Evolutionary conservation across 1,284 basidiomycete species (phyloP).

Genomic region (Pascua sp.): DNA sequence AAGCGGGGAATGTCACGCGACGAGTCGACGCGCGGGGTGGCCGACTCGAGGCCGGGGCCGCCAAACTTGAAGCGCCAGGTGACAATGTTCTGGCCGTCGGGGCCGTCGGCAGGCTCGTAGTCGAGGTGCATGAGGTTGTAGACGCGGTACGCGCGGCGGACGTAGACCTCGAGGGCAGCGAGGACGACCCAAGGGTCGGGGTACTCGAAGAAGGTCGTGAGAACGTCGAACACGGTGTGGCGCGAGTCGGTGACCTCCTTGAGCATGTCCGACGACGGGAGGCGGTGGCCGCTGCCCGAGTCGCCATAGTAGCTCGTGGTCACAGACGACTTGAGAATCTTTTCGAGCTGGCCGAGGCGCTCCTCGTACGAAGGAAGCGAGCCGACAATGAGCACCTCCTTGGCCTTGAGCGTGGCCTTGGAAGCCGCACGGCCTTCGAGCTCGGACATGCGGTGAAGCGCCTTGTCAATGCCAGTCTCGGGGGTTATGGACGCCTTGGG

Average conservation of each 20-base stretch:
- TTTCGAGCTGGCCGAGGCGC: conserved; percentile 88
- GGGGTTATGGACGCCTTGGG: conserved; percentile 63
- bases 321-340: conserved; percentile 83
- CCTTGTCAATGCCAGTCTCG: conserved; percentile 43
- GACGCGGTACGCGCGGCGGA: conserved; percentile 85
- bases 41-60: conserved; percentile 69
- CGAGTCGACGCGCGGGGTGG: conserved; percentile 69
- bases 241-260: conserved; percentile 93
- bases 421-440: conserved; percentile 84
- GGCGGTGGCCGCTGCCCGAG: conserved; percentile 61
- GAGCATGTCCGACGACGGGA: conserved; percentile 80
- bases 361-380: conserved; percentile 97
- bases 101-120: conserved; percentile 86
- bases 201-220: conserved; percentile 92
- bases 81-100: conserved; percentile 71
- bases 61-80: conserved; percentile 94
- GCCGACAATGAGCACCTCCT: conserved; percentile 92
- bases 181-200: conserved; percentile 77
- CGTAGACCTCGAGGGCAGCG: conserved; percentile 93
- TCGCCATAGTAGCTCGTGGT: conserved; percentile 86
- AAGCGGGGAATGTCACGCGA: conserved; percentile 56
- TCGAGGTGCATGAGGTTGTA: conserved; percentile 90
- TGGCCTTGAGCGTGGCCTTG: conserved; percentile 87
- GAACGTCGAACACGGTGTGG: conserved; percentile 95
- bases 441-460: conserved; percentile 53